Base-by-base conservation (phyloP, 352 stramenopile species). In the Phytopythium helicoides region DNA sequence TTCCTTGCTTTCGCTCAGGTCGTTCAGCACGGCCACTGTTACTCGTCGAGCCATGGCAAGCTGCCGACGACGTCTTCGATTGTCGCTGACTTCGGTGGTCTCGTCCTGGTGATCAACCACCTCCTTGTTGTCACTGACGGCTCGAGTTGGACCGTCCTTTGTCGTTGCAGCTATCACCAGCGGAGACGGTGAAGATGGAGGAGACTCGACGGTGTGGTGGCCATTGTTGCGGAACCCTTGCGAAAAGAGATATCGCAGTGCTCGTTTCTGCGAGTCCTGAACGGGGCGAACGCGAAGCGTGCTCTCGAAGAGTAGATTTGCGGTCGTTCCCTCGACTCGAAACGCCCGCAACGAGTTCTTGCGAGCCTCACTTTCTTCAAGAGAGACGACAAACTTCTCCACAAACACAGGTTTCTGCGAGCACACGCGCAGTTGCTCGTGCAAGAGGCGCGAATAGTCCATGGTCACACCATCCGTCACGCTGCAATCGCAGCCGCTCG, bases 231-330 rank as follows among this genome's bases (percentile, higher is more conserved):
- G 54, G 31, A 78, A 81, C 6, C 79, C 79, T 39, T 85, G 75
- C 34, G 79, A 71, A 53, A 90, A 90, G 22, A 90, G 70, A 58
- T 87, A 87, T 48, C 79, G 64, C 45, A 87, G 46, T 3, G 70
- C 76, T 4, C 79, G 74, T n/a, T 60, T 76, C 48, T 86, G 70
- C 16, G 81, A 66, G 38, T 71, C 72, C 22, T 62, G 67, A 10
- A 90, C 76, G 1, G 79, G 79, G 1, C 79, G 79, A 10, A 90
- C 31, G 49, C 83, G 85, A 16, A 90, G 61, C 19, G 79, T 90
- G 55, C 79, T 90, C 54, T 90, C 74, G 44, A 90, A 86, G 23
- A 90, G 44, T 48, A 87, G 39, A 1, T 64, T 76, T 0, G 76
- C 68, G 10, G 79, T 80, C 21, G 79, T 90, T 16, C 79, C 79